Percentiles rank a stretch among this genome's conserved stretches.
phyloP scores from a whole-genome alignment of 352 stramenopile species.

The Hyaloperonospora brassicae region DNA sequence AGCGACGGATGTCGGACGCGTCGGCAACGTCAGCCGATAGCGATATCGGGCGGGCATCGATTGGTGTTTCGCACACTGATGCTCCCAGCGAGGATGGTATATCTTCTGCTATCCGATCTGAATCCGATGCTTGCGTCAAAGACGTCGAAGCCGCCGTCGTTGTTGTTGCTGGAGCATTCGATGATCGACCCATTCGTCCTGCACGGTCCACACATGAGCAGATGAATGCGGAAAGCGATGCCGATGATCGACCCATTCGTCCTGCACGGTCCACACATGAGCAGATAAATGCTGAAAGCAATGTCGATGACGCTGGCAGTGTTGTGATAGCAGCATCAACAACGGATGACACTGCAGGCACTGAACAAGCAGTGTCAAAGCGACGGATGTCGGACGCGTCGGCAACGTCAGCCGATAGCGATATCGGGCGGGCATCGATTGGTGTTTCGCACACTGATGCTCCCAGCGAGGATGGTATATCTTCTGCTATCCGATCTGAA shows the following conservation, averaged over 20 bases:
- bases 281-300: background rate
- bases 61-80: background rate
- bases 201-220: background rate
- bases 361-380: too few species aligned
- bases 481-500: background rate
- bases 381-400: too few species aligned
- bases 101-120: background rate
- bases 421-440: background rate
- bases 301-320: background rate
- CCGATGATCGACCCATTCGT: background rate
- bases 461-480: background rate
- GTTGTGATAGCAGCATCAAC: too few species aligned
- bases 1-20: too few species aligned
- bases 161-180: slow-evolving; percentile 2
- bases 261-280: background rate
- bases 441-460: background rate
- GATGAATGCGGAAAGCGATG: too few species aligned
- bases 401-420: background rate
- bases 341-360: too few species aligned
- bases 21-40: background rate
- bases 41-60: background rate
- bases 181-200: slow-evolving; percentile 16
- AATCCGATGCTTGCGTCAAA: background rate
- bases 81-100: background rate
- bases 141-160: background rate